These are phyloP conservation scores for Solanum paucissectum DNA, from an alignment of 257 asterid species.

Conservation along the genomic window DNA sequence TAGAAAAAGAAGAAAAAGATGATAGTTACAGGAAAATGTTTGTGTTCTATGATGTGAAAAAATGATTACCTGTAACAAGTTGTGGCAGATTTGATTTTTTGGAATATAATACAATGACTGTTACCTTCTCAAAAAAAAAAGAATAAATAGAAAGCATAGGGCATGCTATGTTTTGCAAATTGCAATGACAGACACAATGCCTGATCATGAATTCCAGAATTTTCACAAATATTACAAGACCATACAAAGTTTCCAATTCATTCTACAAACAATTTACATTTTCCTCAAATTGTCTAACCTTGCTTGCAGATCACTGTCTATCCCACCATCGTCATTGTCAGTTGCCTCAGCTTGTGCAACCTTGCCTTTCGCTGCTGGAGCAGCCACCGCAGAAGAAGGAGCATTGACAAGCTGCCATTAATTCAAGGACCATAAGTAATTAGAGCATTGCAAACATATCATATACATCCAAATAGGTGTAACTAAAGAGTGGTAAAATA, in stretches of 20 bases:
- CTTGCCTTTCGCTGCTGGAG: slow-evolving; percentile 68
- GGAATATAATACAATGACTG: not conserved
- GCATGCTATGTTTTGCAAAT: not conserved
- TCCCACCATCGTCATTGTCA: slow-evolving; percentile 71
- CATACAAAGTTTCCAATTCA: slow-evolving; percentile 9
- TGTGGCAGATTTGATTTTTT: not conserved
- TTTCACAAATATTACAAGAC: slow-evolving; percentile 30
- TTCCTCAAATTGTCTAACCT: slow-evolving; percentile 95
- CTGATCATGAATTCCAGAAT: slow-evolving; percentile 9
- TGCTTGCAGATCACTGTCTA: slow-evolving; percentile 95
- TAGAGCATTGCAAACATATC: not conserved
- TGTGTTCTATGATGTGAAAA: not conserved
- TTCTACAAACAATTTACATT: slow-evolving; percentile 37
- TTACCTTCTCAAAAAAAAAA: too few relatives aligned
- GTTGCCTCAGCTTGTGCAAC: slow-evolving; percentile 89
- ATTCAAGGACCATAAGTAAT: not conserved
- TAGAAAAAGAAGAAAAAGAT: not conserved
- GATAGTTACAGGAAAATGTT: not conserved
- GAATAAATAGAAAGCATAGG: not conserved
- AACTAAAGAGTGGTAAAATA: slow-evolving; percentile 7
- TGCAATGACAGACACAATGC: slow-evolving; percentile 15
- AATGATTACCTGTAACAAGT: not conserved
- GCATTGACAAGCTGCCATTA: slow-evolving; percentile 73
- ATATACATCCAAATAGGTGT: not conserved
- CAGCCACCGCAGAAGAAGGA: slow-evolving; percentile 79